Conservation (phyloP, 2,329 filamentous ascomycete genomes). For the Fusarium pseudonygamai region DNA sequence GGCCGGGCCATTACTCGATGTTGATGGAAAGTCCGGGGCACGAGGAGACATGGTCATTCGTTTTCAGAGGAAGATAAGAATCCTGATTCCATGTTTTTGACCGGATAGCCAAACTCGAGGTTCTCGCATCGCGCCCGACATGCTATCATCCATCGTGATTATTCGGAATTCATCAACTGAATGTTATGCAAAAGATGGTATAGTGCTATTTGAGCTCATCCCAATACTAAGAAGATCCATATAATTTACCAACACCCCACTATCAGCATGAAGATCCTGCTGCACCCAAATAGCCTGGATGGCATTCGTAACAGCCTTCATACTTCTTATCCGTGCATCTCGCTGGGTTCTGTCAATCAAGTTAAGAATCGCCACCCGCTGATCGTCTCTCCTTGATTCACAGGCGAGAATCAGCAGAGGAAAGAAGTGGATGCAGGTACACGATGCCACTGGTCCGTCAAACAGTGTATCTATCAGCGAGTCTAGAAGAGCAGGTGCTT, state of each 20-base stretch:
- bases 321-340: conserved; percentile 30
- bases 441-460: conserved; percentile 4
- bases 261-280: conserved; percentile 46
- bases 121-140: background rate
- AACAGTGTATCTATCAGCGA: conserved; percentile 31
- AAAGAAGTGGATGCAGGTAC: conserved; percentile 47
- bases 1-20: background rate
- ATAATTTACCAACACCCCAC: conserved; percentile 45
- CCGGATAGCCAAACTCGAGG: background rate
- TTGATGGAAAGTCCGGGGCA: background rate
- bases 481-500: conserved; percentile 33
- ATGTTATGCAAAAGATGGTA: conserved; percentile 21
- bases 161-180: background rate
- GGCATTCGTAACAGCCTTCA: conserved; percentile 31
- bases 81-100: background rate
- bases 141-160: background rate
- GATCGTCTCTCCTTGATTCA: conserved; percentile 48
- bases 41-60: background rate
- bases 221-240: conserved; percentile 37
- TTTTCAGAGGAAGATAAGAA: background rate
- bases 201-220: conserved; percentile 18
- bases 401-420: conserved; percentile 49
- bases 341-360: conserved; percentile 44
- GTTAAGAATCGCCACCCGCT: conserved; percentile 43
- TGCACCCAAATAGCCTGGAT: conserved; percentile 49